Evolutionary conservation across 2,329 filamentous ascomycete genomes (phyloP), one percentile per base, ranked within the genome.

Genomic region (Penicillium sp.): DNA sequence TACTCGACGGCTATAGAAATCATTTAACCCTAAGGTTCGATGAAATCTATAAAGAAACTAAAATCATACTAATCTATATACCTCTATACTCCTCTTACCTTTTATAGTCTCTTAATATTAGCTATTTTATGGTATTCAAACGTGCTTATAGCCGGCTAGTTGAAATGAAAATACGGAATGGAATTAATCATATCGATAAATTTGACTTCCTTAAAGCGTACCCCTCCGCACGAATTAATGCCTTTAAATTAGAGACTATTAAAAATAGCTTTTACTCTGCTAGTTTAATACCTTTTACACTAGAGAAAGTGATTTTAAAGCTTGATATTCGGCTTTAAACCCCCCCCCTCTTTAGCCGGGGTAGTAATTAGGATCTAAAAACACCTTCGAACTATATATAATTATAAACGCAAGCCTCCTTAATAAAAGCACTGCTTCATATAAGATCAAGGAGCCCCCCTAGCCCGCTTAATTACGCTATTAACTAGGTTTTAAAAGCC

Each of bases 51-150:
- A 4, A 44, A 23, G 18, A 44, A 44, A 34, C 34, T 29, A 13
- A 34, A 9, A 34, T 44, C 19, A 34, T 44, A 19, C 29, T 13
- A 44, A 44, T 34, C 16, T 23, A 13, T 23, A 44, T 44, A 11
- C n/a, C 41, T 32, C 2, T 10, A 16, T 16, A 44, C 16, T 32
- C 27, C 5, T 44, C n/a, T 11, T 16, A 44, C 19, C 41, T 44
- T 41, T 32, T 51, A 32, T 40, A 57, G n/a, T 51, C 43, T 13
- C 47, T 54, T 27, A 47, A 57, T 54, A 38, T 57, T 27, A 34
- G 55, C 29, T 54, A 40, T 54, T 57, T 57, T 49, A 29, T 29
- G 14, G 23, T 44, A 10, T 41, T 57, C 13, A 57, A 57, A 43
- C 43, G 47, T 2, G 34, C 19, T 26, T 57, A 57, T 43, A 19